phyloP scores from a whole-genome alignment of 345 rosid genomes.

The Heritiera littoralis region DNA sequence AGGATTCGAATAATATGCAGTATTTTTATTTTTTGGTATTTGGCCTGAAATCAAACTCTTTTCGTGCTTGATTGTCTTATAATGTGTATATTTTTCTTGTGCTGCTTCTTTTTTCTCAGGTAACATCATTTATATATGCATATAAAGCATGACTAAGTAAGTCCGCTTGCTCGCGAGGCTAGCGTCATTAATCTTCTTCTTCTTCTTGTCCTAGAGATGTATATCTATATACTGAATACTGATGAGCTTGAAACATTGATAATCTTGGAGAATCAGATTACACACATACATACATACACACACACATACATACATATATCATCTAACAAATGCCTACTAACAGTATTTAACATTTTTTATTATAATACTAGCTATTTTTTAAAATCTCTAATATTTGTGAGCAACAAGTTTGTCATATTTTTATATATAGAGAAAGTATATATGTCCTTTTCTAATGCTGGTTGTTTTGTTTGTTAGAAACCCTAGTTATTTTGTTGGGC shows the following conservation, averaged over 20 bases:
- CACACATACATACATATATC: no score
- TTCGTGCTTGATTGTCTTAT: neutral
- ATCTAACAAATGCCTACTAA: no score
- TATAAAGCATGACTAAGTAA: no score
- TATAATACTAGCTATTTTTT: neutral
- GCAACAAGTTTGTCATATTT: neutral
- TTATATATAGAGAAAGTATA: neutral
- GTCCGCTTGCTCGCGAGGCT: no score
- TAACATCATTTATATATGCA: no score
- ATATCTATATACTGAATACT: neutral
- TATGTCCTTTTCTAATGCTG: neutral
- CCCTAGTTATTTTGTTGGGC: neutral
- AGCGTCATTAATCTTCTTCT: neutral
- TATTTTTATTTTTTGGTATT: neutral
- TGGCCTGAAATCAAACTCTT: neutral
- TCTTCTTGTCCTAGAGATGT: neutral
- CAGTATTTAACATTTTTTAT: no score
- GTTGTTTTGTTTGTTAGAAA: constrained; percentile 5
- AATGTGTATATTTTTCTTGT: neutral
- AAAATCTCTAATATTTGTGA: neutral
- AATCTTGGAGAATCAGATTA: neutral
- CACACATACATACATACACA: no score
- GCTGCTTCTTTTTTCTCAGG: neutral
- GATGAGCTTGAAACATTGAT: neutral
- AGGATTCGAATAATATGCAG: neutral